Evolutionary conservation across 306 rosid genomes (phyloP), one percentile per base, ranked within the genome.

Genomic region (Quercus gilva): DNA sequence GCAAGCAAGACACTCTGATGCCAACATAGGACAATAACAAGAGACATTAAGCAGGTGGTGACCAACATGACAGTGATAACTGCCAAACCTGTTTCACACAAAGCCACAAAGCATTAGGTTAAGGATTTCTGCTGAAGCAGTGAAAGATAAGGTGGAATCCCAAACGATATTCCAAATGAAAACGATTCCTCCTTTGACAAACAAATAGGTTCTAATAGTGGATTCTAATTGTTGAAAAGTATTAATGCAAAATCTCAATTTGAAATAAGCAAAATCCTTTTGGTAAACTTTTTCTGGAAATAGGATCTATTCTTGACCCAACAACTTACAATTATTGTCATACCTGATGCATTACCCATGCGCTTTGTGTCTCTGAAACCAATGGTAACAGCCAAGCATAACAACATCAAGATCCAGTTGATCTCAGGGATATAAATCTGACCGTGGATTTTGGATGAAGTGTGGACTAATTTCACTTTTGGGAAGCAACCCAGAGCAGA

Each of bases 51-150:
- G 92, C 97, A 91, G 28, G 98, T 95, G 53, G 99, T 95, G 71
- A 95, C 99, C 87, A 95, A 87, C 98, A 95, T 95, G 75, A 92
- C 99, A 12, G 97, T 92, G 55, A 95, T 95, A 78, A 95, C 97
- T 53, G 97, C 97, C 88, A 95, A 88, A 84, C 99, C 99, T 95
- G 97, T 83, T 79, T 9, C n/a, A 19, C 43, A 74, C 8, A 63
- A 78, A 73, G 71, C 37, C 43, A 74, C 8, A 63, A 78, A 73
- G 71, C 37, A 23, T 28, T 56, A 13, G 18, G 85, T 78, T 33
- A 78, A 57, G 77, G 71, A 76, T 70, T 68, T 52, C 59, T 37
- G 55, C 57, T 21, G 76, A 61, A 19, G 52, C n/a, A 59, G 10
- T 37, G 63, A 43, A 59, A 74, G 37, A 68, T 5, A 2, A 68